Conservation (phyloP, 306 rosid genomes). For the Lathyrus tuberosus region DNA sequence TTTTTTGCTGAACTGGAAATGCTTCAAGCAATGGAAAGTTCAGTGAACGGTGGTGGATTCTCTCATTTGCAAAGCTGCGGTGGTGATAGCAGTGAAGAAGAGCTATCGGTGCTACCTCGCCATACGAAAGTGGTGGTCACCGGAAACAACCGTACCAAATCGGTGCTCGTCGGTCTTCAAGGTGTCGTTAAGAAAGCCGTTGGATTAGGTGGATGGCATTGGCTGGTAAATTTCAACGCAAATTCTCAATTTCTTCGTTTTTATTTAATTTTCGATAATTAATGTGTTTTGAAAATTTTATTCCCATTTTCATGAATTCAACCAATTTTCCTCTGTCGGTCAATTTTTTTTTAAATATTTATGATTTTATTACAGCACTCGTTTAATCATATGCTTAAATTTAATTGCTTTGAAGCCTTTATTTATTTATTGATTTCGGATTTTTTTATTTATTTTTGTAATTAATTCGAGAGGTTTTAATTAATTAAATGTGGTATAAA, state of each 20-base stretch:
- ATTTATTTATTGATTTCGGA: neutral
- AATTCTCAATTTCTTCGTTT: neutral
- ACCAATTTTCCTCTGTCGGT: slow-evolving; percentile 43
- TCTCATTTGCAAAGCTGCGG: slow-evolving; percentile 79
- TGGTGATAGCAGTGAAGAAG: slow-evolving; percentile 97
- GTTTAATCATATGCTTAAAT: slow-evolving; percentile 6
- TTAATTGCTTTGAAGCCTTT: slow-evolving; percentile 6
- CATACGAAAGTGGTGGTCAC: slow-evolving; percentile 98
- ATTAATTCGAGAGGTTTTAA: neutral
- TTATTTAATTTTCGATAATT: neutral
- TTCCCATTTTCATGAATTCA: slow-evolving; percentile 32
- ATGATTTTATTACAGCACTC: neutral
- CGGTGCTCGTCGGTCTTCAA: slow-evolving; percentile 94
- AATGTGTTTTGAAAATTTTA: neutral
- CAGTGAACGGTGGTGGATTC: slow-evolving; percentile 74
- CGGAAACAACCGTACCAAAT: slow-evolving; percentile 96
- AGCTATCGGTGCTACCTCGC: slow-evolving; percentile 94
- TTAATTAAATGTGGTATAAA: slow-evolving; percentile 6
- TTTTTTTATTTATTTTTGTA: neutral
- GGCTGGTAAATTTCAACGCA: slow-evolving; percentile 71
- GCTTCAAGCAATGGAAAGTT: slow-evolving; percentile 88
- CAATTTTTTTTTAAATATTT: slow-evolving; percentile 34
- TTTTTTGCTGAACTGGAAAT: slow-evolving; percentile 40
- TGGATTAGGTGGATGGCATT: slow-evolving; percentile 98
- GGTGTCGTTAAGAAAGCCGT: slow-evolving; percentile 99